Evolutionary conservation across 1,284 basidiomycete species (phyloP).

Genomic region (Bjerkandera adusta): DNA sequence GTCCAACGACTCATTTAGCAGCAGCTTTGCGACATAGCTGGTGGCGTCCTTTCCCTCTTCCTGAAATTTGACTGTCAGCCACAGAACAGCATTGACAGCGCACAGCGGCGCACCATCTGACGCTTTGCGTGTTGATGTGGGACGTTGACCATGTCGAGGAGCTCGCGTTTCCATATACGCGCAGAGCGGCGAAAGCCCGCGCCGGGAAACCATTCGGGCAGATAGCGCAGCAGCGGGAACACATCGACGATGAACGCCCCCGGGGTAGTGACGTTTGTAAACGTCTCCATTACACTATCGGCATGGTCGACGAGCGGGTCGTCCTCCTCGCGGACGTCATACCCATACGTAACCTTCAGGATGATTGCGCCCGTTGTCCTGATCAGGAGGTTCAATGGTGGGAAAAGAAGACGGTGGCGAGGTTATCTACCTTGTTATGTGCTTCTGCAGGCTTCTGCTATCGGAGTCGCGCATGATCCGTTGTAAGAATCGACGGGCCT

Average conservation of each 20-base stretch:
- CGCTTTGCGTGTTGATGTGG: constrained; percentile 39
- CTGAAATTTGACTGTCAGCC: constrained; percentile 24
- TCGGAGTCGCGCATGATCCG: not conserved
- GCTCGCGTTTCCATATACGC: not conserved
- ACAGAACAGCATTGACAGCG: not conserved
- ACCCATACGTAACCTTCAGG: constrained; percentile 34
- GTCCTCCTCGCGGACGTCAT: constrained; percentile 27
- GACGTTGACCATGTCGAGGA: constrained; percentile 14
- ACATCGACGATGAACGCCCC: constrained; percentile 22
- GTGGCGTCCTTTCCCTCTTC: not conserved
- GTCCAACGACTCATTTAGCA: not conserved
- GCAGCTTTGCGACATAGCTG: constrained; percentile 6
- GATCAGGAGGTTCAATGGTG: no score
- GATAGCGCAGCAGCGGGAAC: constrained; percentile 24
- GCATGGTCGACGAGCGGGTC: constrained; percentile 32
- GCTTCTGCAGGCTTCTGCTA: not conserved
- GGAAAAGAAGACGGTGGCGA: no score
- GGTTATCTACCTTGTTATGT: no score
- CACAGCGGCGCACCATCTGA: constrained; percentile 29
- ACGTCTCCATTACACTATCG: constrained; percentile 29
- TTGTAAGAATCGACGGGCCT: not conserved
- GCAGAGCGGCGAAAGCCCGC: constrained; percentile 1
- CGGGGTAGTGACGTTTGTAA: constrained; percentile 22
- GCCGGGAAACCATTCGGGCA: constrained; percentile 41
- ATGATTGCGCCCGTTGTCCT: constrained; percentile 34